Evolutionary conservation across 2,329 filamentous ascomycete species (phyloP).

Genomic region (Thermoascus crustaceus): DNA sequence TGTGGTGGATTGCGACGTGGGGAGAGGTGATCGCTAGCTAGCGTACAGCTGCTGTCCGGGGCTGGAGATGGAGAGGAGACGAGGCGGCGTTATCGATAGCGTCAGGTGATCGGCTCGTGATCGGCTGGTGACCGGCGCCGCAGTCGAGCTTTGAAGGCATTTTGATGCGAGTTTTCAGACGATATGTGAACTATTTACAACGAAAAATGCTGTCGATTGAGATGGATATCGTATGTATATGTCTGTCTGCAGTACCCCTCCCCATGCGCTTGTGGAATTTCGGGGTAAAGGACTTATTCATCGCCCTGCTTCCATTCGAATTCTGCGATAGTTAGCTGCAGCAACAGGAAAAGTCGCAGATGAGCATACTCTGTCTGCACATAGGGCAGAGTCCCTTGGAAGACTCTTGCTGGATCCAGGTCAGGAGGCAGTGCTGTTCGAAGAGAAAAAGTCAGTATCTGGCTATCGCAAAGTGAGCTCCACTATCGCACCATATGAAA

Average conservation of each 20-base stretch:
- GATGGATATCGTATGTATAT: no score
- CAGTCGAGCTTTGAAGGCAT: no score
- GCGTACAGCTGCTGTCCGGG: no score
- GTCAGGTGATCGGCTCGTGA: no score
- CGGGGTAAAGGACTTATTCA: constrained; percentile 14
- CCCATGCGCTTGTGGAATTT: background rate
- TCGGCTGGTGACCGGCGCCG: no score
- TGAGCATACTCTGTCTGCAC: constrained; percentile 76
- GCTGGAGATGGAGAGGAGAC: no score
- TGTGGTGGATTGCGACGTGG: constrained; percentile 9
- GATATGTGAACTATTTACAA: background rate
- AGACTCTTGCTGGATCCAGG: constrained; percentile 89
- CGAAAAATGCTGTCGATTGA: background rate
- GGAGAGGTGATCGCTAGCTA: background rate
- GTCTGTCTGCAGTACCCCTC: background rate
- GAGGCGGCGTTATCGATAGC: no score
- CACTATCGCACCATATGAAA: constrained; percentile 74
- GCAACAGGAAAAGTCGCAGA: background rate
- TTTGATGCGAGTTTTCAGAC: no score
- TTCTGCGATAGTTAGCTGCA: constrained; percentile 30
- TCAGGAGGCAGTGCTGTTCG: constrained; percentile 70
- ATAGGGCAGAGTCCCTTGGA: constrained; percentile 93
- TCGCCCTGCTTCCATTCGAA: constrained; percentile 46
- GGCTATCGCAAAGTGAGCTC: constrained; percentile 7
- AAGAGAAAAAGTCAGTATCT: constrained; percentile 3